phyloP scores from a whole-genome alignment of 1,139 yeast species.

The Diutina scorzettiae region DNA sequence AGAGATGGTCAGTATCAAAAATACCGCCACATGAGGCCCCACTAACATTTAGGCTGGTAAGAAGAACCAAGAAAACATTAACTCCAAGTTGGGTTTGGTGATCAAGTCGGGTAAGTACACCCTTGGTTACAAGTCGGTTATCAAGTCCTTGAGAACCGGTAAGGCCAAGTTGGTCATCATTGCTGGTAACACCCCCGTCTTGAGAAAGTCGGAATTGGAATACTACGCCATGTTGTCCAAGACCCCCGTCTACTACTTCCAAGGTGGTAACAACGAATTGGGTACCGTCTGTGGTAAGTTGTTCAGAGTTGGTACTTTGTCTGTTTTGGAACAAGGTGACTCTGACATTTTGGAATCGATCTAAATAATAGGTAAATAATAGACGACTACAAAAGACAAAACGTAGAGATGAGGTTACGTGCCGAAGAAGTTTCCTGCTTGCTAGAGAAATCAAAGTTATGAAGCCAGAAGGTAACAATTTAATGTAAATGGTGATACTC shows the following conservation, averaged over 20 bases:
- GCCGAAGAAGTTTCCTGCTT: too few relatives aligned
- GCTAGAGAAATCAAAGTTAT: too few relatives aligned
- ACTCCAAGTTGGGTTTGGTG: slow-evolving; percentile 96
- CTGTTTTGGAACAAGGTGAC: slow-evolving; percentile 98
- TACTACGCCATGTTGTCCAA: slow-evolving; percentile 99
- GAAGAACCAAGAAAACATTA: slow-evolving; percentile 88
- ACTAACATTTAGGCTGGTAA: slow-evolving; percentile 71
- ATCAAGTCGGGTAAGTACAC: slow-evolving; percentile 99
- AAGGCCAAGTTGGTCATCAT: slow-evolving; percentile 97
- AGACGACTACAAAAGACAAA: too few relatives aligned
- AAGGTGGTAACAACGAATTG: slow-evolving; percentile 99
- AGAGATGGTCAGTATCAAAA: slow-evolving; percentile 89
- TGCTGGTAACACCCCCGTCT: slow-evolving; percentile 99
- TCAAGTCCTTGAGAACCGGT: slow-evolving; percentile 97
- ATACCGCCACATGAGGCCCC: not conserved
- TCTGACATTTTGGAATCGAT: slow-evolving; percentile 79
- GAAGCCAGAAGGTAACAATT: too few relatives aligned
- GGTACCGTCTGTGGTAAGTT: slow-evolving; percentile 99
- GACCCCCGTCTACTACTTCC: slow-evolving; percentile 97
- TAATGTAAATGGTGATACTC: too few relatives aligned
- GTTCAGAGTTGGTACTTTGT: slow-evolving; percentile 98
- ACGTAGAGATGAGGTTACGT: too few relatives aligned
- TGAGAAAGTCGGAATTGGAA: slow-evolving; percentile 99
- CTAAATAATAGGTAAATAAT: slow-evolving; percentile 7
- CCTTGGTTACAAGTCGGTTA: slow-evolving; percentile 98